Evolutionary conservation across 768 basidiomycete genomes (phyloP).

Genomic region (Termitomyces titanicus): DNA sequence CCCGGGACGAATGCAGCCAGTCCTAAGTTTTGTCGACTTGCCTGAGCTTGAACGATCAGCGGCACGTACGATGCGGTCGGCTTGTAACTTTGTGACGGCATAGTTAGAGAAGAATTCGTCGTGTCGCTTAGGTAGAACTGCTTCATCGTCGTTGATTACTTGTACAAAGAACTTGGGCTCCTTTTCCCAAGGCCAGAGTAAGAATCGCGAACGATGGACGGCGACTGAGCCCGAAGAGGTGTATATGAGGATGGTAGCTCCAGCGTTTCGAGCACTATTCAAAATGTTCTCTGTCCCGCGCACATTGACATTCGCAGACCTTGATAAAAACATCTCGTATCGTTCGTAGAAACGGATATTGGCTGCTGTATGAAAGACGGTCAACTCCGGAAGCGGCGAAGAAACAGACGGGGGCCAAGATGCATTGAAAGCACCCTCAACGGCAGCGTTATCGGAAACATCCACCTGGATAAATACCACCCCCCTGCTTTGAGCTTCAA

Average conservation of each 20-base stretch:
- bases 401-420: constrained; percentile 48
- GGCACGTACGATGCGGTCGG: constrained; percentile 44
- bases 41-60: constrained; percentile 30
- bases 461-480: constrained; percentile 60
- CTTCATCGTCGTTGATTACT: constrained; percentile 59
- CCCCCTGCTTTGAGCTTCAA: constrained; percentile 44
- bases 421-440: constrained; percentile 57
- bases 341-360: constrained; percentile 79
- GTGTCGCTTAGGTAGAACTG: constrained; percentile 46
- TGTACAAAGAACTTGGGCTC: constrained; percentile 58
- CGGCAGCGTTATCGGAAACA: constrained; percentile 47
- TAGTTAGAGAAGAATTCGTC: constrained; percentile 77
- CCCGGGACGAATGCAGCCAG: constrained; percentile 75
- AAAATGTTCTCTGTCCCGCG: constrained; percentile 66
- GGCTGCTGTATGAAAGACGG: constrained; percentile 76
- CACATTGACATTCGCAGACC: constrained; percentile 63
- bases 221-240: constrained; percentile 72
- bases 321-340: constrained; percentile 41
- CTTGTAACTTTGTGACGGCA: constrained; percentile 59
- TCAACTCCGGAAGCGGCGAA: constrained; percentile 34
- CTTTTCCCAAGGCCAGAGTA: constrained; percentile 75
- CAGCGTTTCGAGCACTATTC: constrained; percentile 49
- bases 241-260: constrained; percentile 58
- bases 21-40: constrained; percentile 39
- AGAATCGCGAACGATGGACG: constrained; percentile 54